phyloP scores from a whole-genome alignment of 148 eudicot genomes.

The Amaranthus cruentus region DNA sequence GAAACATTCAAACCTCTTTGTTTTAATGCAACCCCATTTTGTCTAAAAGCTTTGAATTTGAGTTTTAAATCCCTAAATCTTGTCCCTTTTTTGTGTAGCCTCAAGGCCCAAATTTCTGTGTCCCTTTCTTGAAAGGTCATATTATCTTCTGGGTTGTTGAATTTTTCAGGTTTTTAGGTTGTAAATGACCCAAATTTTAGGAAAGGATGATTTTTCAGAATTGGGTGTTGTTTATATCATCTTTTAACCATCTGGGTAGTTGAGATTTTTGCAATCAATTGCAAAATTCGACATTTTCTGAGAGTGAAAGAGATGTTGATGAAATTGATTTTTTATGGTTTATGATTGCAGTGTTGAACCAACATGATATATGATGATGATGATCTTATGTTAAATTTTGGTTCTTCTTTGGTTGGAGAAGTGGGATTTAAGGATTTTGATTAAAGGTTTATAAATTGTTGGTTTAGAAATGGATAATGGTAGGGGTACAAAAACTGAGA shows the following conservation, averaged over 20 bases:
- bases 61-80: conserved; percentile 1
- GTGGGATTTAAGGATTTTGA: conserved; percentile 6
- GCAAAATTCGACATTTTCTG: conserved; percentile 2
- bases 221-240: background rate
- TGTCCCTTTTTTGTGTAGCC: background rate
- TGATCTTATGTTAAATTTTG: background rate
- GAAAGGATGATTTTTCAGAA: background rate
- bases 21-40: background rate
- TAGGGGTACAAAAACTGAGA: conserved; percentile 31
- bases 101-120: background rate
- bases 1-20: background rate
- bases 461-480: conserved; percentile 34
- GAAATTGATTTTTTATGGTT: conserved; percentile 12
- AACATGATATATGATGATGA: conserved; percentile 17
- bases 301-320: background rate
- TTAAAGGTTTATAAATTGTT: conserved; percentile 3
- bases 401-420: background rate
- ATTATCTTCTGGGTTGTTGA: conserved; percentile 14
- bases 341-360: conserved; percentile 6
- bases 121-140: conserved; percentile 12
- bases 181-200: conserved; percentile 8
- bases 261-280: background rate
- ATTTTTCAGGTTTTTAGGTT: background rate
- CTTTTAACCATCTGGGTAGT: background rate
- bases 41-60: background rate